Base-by-base conservation (phyloP, 371 early-diverging fungal genomes). In the Syncephalastrum monosporum region DNA sequence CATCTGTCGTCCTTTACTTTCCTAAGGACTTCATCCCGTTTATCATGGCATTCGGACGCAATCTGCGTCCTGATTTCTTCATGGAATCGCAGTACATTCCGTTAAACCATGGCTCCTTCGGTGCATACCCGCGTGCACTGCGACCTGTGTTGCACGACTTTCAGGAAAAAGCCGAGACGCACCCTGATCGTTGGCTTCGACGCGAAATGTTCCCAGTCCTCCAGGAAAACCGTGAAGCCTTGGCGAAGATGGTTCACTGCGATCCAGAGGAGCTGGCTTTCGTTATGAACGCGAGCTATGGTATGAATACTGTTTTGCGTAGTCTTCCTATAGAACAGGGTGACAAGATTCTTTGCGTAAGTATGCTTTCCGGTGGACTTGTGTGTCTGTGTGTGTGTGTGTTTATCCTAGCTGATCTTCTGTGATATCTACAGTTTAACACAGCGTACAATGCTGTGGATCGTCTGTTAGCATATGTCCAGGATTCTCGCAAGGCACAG, bases 381-480 rank as follows among this genome's bases (percentile, higher is more conserved):
- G 3, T 21, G 21, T 21, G 41, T 21, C 1, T 21, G 41, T 19
- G 6, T 13, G 19, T 15, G 24, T 7, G 42, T 53, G 38, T 21
- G 42, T 43, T 12, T 21, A 38, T 42, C 42, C n/a, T 10, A 42
- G 3, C 15, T 51, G 24, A 23, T 52, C 29, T 21, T 21, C 2
- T 21, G 21, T 21, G 21, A 21, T 54, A 43, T 54, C 15, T 43
- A 44, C 47, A 75, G 75, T 65, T 75, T 16, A 71, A 47, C 10
- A 86, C 84, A 1, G 68, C 73, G 6, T 84, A 82, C 48, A 68
- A 72, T 50, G 68, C 79, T 7, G 75, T 84, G 42, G 65, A 67
- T 33, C 56, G 66, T 10, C 64, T 71, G 2, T 50, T 79, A 21
- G 55, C 59, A 1, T 82, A 65, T 47, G 24, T 82, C 13, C 50